These are phyloP conservation scores for Endocalyx cinctus DNA, from an alignment of 2,329 filamentous ascomycete species.

Conservation along the genomic window DNA sequence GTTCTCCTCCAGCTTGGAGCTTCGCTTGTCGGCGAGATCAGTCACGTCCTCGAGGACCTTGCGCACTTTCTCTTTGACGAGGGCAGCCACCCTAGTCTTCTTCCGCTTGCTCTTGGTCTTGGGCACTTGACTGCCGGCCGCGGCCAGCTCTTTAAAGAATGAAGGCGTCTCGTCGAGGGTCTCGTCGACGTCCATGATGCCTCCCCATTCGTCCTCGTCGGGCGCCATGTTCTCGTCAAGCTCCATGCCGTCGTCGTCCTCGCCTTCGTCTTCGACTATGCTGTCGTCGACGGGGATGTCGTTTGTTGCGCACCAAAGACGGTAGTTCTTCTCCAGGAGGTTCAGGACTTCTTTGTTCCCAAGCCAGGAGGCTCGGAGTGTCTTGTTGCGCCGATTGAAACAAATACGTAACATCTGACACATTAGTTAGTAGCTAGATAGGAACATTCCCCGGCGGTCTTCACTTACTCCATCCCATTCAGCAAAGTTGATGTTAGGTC, in stretches of 20 bases:
- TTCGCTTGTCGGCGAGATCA: constrained; percentile 72
- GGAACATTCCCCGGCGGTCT: too few species aligned
- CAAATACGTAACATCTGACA: constrained; percentile 71
- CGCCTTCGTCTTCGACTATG: constrained; percentile 38
- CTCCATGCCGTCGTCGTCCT: constrained; percentile 31
- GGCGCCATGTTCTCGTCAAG: constrained; percentile 36
- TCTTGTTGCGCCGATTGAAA: constrained; percentile 83
- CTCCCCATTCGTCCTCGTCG: constrained; percentile 44
- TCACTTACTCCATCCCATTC: constrained; percentile 90
- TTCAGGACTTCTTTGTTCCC: constrained; percentile 66
- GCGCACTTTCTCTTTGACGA: constrained; percentile 83
- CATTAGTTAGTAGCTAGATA: background rate
- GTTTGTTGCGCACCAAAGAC: constrained; percentile 85
- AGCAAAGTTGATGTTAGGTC: constrained; percentile 85
- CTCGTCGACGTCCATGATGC: constrained; percentile 46
- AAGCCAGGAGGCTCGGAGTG: constrained; percentile 60
- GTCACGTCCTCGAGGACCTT: constrained; percentile 81
- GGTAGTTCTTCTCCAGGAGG: constrained; percentile 83
- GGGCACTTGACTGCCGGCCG: constrained; percentile 30
- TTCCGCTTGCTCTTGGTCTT: constrained; percentile 67
- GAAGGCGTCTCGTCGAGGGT: constrained; percentile 66
- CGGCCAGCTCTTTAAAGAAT: constrained; percentile 70
- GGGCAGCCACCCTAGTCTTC: constrained; percentile 72
- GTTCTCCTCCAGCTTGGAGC: constrained; percentile 85
- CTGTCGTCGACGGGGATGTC: constrained; percentile 73